Conservation (phyloP, 441 rosid species). For the Isatis lusitanica region DNA sequence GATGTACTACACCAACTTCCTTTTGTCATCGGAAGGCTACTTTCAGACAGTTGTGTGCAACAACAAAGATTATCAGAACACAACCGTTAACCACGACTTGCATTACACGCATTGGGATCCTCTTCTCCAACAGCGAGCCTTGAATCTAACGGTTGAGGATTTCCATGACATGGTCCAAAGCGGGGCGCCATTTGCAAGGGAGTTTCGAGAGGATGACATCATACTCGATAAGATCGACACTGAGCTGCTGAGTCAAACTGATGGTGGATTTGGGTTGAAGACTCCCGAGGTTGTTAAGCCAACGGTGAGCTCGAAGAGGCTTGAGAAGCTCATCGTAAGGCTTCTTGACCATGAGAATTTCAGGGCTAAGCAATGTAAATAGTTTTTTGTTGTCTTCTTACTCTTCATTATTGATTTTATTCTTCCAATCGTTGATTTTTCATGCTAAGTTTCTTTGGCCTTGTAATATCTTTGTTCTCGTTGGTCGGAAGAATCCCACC, state of each 20-base stretch:
- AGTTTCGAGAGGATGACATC: slow-evolving; percentile 53
- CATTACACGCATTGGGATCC: slow-evolving; percentile 74
- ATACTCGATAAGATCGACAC: slow-evolving; percentile 63
- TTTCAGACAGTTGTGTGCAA: slow-evolving; percentile 86
- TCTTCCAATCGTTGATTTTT: neutral
- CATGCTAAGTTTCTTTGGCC: neutral
- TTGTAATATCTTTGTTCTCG: neutral
- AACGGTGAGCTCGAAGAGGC: slow-evolving; percentile 57
- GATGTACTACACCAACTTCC: slow-evolving; percentile 82
- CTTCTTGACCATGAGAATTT: slow-evolving; percentile 67
- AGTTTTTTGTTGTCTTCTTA: slow-evolving; percentile 23
- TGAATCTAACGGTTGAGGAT: slow-evolving; percentile 52
- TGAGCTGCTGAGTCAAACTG: slow-evolving; percentile 48
- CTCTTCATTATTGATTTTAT: slow-evolving; percentile 15
- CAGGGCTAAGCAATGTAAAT: slow-evolving; percentile 78
- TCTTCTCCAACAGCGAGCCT: slow-evolving; percentile 65
- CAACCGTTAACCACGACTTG: slow-evolving; percentile 69
- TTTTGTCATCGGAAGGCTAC: slow-evolving; percentile 75
- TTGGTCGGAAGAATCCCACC: too few relatives aligned
- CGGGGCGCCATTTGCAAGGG: slow-evolving; percentile 77
- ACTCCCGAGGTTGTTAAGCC: slow-evolving; percentile 59
- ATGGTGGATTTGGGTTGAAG: slow-evolving; percentile 43
- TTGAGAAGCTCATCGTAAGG: slow-evolving; percentile 62
- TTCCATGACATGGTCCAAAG: slow-evolving; percentile 68
- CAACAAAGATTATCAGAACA: slow-evolving; percentile 82